Conservation (phyloP, 169 alveolate genomes). For the Hepatocystis sp. region DNA sequence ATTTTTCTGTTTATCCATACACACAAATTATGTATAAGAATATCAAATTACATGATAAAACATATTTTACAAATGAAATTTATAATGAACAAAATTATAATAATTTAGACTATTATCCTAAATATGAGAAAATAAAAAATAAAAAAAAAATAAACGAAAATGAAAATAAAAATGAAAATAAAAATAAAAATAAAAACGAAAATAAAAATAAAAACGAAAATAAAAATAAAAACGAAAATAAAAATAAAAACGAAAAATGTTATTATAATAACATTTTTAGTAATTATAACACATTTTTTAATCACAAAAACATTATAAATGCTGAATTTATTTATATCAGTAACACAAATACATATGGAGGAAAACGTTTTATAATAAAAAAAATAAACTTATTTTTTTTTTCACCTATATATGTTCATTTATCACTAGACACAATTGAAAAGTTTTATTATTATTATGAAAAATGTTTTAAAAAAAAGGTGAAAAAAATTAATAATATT, state of each 20-base stretch:
- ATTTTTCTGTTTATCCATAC: too few species aligned
- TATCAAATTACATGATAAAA: too few species aligned
- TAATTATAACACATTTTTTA: neutral
- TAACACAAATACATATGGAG: neutral
- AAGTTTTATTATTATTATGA: conserved; percentile 23
- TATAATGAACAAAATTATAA: too few species aligned
- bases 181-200: neutral
- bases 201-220: neutral
- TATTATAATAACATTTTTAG: neutral
- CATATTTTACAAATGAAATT: too few species aligned
- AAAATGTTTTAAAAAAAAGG: conserved; percentile 4
- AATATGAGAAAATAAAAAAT: too few species aligned
- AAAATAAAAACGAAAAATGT: neutral
- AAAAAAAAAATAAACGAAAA: too few species aligned
- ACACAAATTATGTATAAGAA: too few species aligned
- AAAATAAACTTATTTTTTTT: conserved; percentile 8
- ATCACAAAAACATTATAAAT: neutral
- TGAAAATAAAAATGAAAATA: too few species aligned
- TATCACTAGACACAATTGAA: conserved; percentile 21
- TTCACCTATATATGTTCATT: conserved; percentile 23
- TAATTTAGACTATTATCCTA: too few species aligned
- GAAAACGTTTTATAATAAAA: too few species aligned
- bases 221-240: neutral
- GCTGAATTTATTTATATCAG: conserved; percentile 16
- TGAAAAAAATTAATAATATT: too few species aligned